Evolutionary conservation across 768 basidiomycete species (phyloP).

Genomic region (Auricularia sp.): DNA sequence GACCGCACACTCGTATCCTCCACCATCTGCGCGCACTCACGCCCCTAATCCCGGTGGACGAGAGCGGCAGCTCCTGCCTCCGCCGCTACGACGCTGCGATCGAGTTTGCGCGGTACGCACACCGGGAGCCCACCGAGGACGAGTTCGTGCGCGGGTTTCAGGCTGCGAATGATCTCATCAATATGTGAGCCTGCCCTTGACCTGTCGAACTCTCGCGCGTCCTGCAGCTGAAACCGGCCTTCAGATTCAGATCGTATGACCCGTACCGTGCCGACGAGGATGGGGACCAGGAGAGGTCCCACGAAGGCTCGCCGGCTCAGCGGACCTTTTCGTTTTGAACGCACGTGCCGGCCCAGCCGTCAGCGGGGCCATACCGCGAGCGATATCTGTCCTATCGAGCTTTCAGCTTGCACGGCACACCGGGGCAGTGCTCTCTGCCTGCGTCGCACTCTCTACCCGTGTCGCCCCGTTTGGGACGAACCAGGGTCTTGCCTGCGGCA

Average conservation of each 20-base stretch:
- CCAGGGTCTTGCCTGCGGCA: no score
- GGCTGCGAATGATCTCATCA: conserved; percentile 51
- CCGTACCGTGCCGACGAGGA: background rate
- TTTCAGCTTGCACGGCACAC: background rate
- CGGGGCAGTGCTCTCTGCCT: no score
- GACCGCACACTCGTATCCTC: conserved; percentile 66
- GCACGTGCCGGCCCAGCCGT: background rate
- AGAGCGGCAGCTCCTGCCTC: background rate
- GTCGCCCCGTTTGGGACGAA: no score
- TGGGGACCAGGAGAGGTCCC: background rate
- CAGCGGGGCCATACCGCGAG: background rate
- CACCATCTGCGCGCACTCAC: conserved; percentile 71
- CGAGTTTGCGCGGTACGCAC: conserved; percentile 56
- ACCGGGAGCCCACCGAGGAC: conserved; percentile 48
- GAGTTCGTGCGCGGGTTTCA: conserved; percentile 57
- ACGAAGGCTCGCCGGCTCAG: background rate
- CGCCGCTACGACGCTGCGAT: conserved; percentile 66
- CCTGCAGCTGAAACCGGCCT: background rate
- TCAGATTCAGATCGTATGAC: background rate
- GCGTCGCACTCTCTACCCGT: no score
- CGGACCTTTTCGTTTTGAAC: background rate
- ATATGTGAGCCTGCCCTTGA: conserved; percentile 31
- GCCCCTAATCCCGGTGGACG: conserved; percentile 38
- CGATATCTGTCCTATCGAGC: background rate
- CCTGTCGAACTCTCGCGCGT: background rate